Evolutionary conservation across 352 stramenopile species (phyloP), one percentile per base, ranked within the genome.

Genomic region (Pythium biforme): DNA sequence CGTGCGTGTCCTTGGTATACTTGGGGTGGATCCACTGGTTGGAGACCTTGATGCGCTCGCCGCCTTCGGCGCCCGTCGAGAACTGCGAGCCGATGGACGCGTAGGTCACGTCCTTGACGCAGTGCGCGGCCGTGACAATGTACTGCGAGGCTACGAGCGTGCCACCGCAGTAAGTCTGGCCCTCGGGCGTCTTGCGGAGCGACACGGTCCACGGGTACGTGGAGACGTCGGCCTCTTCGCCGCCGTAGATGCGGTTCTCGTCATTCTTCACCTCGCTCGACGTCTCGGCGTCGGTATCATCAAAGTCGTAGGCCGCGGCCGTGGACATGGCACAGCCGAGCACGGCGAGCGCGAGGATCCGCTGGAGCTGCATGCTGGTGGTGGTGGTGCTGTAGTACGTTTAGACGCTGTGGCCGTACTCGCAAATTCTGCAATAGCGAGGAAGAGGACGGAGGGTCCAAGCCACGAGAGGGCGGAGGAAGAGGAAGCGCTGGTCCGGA

Each of bases 111-210:
- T 64, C 73, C 64, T 81, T 80, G 45, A 88, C 76, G 66, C 83
- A 92, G 59, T 92, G 83, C 10, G 70, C 83, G n/a, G 83, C 83
- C 37, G 81, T 92, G 37, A 90, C 61, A 10, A 92, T 74, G 50
- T 89, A 90, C 64, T 80, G 69, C 45, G 75, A 64, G 9, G 81
- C 68, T 49, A 92, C 76, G 1, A 92, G 77, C 27, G 77, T 68
- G 17, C 77, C 83, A n/a, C 81, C 83, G 53, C 83, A 92, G 69
- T 82, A 91, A 14, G 76, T 83, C 49, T 56, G 83, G 39, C 61
- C 56, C 9, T 67, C 71, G 10, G 64, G 58, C 25, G 71, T 69
- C 66, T 77, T 70, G 50, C 80, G 80, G 26, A 89, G 59, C 60
- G 74, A 83, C 49, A 83, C 76, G 45, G 85, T 81, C 67, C 72